A percentile compares a stretch with the other conserved stretches of the same genome.
These are phyloP conservation scores for Hemileccinum rubropunctum DNA, from an alignment of 768 basidiomycete species.

Conservation along the genomic window DNA sequence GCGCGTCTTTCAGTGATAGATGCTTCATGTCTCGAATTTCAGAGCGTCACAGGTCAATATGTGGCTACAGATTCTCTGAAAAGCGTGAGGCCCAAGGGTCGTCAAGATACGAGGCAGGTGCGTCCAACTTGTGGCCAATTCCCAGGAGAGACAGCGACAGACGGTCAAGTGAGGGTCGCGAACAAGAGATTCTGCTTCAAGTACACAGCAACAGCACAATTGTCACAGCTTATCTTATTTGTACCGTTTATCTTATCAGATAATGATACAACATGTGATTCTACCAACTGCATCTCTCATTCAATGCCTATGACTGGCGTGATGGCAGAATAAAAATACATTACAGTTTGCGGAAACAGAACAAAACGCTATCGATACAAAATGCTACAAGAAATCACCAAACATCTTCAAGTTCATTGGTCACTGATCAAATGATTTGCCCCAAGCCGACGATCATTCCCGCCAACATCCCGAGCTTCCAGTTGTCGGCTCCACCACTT, in stretches of 20 bases:
- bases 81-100: not conserved
- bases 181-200: not conserved
- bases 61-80: not conserved
- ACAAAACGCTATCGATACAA: not conserved
- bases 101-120: not conserved
- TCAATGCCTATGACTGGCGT: too few species aligned
- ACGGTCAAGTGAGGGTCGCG: not conserved
- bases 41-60: not conserved
- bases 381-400: not conserved
- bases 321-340: not conserved
- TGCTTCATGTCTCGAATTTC: slow-evolving; percentile 27
- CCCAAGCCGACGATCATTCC: slow-evolving; percentile 3
- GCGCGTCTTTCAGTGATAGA: slow-evolving; percentile 46
- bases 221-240: not conserved
- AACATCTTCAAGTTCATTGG: not conserved
- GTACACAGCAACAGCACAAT: slow-evolving; percentile 25
- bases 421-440: slow-evolving; percentile 9
- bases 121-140: not conserved
- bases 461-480: slow-evolving; percentile 5
- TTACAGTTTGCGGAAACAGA: not conserved
- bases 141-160: not conserved
- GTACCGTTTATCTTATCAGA: slow-evolving; percentile 20
- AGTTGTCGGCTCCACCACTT: not conserved
- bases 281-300: too few species aligned
- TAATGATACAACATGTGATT: too few species aligned